Evolutionary conservation across 208 protist species (phyloP), one percentile per base, ranked within the genome.

Genomic region (Phytomonas serpens): DNA sequence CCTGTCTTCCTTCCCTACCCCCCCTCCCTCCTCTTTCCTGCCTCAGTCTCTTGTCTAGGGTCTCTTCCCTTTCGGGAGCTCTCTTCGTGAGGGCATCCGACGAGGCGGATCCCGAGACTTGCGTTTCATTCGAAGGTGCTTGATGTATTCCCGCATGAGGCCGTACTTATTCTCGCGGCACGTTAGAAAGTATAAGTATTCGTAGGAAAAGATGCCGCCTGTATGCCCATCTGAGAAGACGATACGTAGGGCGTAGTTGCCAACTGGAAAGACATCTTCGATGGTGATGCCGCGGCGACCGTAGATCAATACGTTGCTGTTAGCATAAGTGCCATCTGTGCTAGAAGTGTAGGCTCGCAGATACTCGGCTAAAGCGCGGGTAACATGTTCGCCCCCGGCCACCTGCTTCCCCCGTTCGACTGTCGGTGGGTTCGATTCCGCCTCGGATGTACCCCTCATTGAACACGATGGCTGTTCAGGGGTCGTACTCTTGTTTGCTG

Each of bases 231-330:
- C 92, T 0, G 86, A 92, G 72, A 95, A 97, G 62, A 85, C 76
- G 61, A 97, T 86, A 61, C 88, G 88, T 61, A 97, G 69, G 0
- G 88, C 92, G 76, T 97, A 97, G 75, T 83, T 90, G 14, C 92
- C 92, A 38, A 95, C 78, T 6, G 87, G 90, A 36, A 85, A 73
- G 27, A 95, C 76, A 34, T 94, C 79, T 0, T 61, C 78, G 33
- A 97, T 89, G n/a, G 84, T 86, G 36, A 97, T 68, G 32, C 88
- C 90, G 27, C 87, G 85, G 5, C 88, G 81, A 19, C 92, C 92
- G 71, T 93, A 97, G 61, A 94, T 83, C 57, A 93, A 67, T 16
- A 79, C 77, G 57, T 85, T 77, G 11, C 67, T 36, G 0, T 75
- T 57, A 38, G 79, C 72, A 29, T 81, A 78, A 40, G 81, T 81